Conservation (phyloP, 345 rosid genomes). For the Salix brachista region DNA sequence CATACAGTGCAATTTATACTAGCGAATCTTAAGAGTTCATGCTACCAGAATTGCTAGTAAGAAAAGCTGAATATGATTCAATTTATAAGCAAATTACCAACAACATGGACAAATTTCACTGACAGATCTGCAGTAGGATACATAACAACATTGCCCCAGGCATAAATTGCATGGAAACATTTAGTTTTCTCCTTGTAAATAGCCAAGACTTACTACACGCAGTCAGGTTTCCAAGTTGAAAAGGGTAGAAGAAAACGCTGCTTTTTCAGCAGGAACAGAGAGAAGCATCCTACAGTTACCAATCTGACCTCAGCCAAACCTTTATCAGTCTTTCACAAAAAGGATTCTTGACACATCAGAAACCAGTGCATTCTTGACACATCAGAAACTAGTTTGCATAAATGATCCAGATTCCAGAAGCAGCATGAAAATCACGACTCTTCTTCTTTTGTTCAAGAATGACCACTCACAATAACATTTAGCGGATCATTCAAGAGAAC, state of each 20-base stretch:
- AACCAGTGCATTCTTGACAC: neutral
- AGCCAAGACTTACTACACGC: neutral
- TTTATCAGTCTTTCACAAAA: neutral
- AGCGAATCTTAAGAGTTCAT: neutral
- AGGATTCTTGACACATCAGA: neutral
- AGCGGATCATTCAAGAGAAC: neutral
- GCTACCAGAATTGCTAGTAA: neutral
- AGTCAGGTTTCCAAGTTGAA: neutral
- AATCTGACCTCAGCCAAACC: neutral
- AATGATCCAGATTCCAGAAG: neutral
- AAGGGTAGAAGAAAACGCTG: neutral
- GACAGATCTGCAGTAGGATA: neutral
- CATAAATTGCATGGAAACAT: neutral
- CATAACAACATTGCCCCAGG: neutral
- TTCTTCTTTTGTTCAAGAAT: neutral
- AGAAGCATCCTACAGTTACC: neutral
- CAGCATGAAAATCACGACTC: neutral
- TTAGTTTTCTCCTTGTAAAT: neutral
- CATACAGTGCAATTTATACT: neutral
- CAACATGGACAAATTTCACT: neutral
- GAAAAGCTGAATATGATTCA: neutral
- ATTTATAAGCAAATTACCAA: neutral
- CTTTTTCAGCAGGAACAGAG: neutral
- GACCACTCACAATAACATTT: neutral
- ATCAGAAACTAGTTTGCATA: neutral